Percentiles rank a stretch among this genome's conserved stretches.
Conservation (phyloP, 805 yeast genomes). For the Komagataella phaffii region DNA sequence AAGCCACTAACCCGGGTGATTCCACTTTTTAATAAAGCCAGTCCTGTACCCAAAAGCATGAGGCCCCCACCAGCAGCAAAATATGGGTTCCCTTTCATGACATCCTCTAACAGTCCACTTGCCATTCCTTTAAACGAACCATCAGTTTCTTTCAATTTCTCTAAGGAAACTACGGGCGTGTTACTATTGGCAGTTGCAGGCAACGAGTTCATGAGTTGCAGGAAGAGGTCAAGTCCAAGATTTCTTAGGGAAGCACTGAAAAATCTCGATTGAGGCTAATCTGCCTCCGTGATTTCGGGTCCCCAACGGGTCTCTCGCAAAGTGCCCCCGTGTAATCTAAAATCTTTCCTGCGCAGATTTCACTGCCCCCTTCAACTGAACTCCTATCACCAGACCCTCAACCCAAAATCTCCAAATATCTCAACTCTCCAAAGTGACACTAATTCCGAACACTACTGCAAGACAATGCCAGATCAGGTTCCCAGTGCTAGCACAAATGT, state of each 20-base stretch:
- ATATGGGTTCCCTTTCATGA: conserved; percentile 70
- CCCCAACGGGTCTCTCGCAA: neutral
- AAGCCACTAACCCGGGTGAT: conserved; percentile 49
- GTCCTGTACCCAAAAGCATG: conserved; percentile 85
- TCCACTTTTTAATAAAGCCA: conserved; percentile 68
- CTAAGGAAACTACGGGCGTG: neutral
- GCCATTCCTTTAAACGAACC: conserved; percentile 23
- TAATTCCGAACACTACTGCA: neutral
- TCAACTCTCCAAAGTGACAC: neutral
- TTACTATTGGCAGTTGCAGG: neutral
- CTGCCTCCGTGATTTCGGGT: neutral
- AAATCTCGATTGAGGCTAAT: neutral
- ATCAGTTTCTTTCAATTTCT: conserved; percentile 15
- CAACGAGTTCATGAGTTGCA: neutral
- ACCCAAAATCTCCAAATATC: neutral
- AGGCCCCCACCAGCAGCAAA: conserved; percentile 98
- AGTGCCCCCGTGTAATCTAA: neutral
- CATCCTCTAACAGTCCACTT: conserved; percentile 30
- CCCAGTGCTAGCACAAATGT: conserved; percentile 3
- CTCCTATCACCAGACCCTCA: neutral
- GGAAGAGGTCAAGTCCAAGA: neutral
- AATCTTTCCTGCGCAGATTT: neutral
- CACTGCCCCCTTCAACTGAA: neutral
- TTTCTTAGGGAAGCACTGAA: neutral
- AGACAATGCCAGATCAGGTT: neutral